phyloP scores from a whole-genome alignment of 129 eudicot species.

The Pulicaria dysenterica region DNA sequence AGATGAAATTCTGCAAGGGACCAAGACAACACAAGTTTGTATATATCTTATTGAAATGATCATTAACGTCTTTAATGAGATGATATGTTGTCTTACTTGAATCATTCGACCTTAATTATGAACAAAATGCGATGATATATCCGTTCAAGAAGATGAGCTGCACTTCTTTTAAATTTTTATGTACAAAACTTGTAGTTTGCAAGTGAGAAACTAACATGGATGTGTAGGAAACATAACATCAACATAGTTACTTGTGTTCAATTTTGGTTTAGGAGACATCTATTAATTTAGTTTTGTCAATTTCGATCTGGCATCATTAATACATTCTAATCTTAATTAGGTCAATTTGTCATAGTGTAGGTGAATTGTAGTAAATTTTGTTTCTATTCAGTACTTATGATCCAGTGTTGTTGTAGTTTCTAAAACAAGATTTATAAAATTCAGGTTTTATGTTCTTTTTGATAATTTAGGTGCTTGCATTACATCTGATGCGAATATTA shows the following conservation, averaged over 20 bases:
- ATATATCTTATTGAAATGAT: too few relatives aligned
- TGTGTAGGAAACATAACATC: neutral
- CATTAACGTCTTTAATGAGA: too few relatives aligned
- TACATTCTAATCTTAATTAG: slow-evolving; percentile 1
- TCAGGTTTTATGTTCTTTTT: slow-evolving; percentile 7
- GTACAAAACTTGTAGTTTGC: slow-evolving; percentile 9
- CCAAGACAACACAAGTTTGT: too few relatives aligned
- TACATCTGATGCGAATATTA: too few relatives aligned
- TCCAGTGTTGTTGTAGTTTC: neutral
- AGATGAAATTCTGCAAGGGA: too few relatives aligned
- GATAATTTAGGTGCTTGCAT: too few relatives aligned
- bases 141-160: neutral
- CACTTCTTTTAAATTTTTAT: slow-evolving; percentile 3
- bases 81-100: too few relatives aligned
- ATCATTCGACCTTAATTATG: too few relatives aligned
- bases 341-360: neutral
- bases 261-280: neutral
- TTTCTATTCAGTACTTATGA: neutral
- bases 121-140: neutral
- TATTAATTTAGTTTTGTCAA: neutral
- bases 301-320: neutral
- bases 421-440: slow-evolving; percentile 7
- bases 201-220: neutral
- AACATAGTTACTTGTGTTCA: neutral
- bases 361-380: neutral